Evolutionary conservation across 2,329 filamentous ascomycete species (phyloP).

Genomic region (Colletotrichum zoysiae): DNA sequence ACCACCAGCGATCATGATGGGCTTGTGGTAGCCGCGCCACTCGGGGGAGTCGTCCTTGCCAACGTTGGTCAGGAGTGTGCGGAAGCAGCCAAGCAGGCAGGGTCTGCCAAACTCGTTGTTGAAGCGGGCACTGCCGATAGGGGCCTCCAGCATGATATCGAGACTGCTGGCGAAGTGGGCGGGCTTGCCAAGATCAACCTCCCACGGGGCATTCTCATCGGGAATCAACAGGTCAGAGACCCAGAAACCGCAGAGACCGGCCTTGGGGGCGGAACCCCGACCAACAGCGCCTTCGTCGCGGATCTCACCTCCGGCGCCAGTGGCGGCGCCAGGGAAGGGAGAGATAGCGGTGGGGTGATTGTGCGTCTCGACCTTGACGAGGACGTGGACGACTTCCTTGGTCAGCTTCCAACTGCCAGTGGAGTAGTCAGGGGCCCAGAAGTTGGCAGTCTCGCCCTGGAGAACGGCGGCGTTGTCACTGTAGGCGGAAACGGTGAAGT

Average conservation of each 20-base stretch:
- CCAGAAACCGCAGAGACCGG: constrained; percentile 91
- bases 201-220: constrained; percentile 86
- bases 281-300: constrained; percentile 96
- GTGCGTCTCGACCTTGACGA: constrained; percentile 97
- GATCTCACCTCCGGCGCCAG: constrained; percentile 95
- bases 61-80: constrained; percentile 83
- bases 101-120: constrained; percentile 98
- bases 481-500: constrained; percentile 93
- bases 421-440: constrained; percentile 87
- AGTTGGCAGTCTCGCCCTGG: constrained; percentile 76
- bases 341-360: constrained; percentile 98
- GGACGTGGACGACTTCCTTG: constrained; percentile 87
- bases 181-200: constrained; percentile 89
- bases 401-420: constrained; percentile 90
- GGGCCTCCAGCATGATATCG: constrained; percentile 98
- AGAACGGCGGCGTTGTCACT: constrained; percentile 98
- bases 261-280: constrained; percentile 91
- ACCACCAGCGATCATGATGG: constrained; percentile 97
- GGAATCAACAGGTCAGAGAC: constrained; percentile 95
- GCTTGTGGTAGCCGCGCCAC: constrained; percentile 94
- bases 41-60: constrained; percentile 68
- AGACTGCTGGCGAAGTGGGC: constrained; percentile 92
- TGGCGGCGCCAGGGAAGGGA: constrained; percentile 91
- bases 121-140: constrained; percentile 93
- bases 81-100: constrained; percentile 89